These are phyloP conservation scores for Cichorium intybus DNA, from an alignment of 140 eudicot genomes.

Conservation along the genomic window DNA sequence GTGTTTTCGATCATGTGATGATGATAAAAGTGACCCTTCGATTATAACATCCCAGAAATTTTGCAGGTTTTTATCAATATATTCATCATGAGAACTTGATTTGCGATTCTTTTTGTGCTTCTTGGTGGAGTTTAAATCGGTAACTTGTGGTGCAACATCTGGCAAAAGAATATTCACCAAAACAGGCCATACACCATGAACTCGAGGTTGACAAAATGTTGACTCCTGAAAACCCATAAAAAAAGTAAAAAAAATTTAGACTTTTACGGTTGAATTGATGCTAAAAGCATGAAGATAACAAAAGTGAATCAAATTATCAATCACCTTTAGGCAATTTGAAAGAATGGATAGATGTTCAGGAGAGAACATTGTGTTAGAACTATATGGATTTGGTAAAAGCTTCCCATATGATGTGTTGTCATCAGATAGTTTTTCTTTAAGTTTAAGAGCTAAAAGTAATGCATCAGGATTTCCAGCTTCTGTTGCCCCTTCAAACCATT, in stretches of 20 bases:
- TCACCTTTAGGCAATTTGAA: conserved; percentile 82
- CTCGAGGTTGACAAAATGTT: conserved; percentile 94
- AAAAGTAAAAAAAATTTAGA: background rate
- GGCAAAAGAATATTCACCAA: conserved; percentile 62
- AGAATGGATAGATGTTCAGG: conserved; percentile 57
- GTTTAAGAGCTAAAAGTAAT: conserved; percentile 72
- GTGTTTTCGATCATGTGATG: conserved; percentile 98
- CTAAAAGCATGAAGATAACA: background rate
- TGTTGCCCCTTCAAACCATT: conserved; percentile 88
- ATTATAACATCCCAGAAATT: conserved; percentile 69
- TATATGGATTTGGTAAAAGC: conserved; percentile 74
- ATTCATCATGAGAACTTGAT: conserved; percentile 68
- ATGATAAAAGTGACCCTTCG: conserved; percentile 70
- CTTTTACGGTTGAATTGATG: background rate
- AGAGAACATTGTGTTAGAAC: conserved; percentile 51
- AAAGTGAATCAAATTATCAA: too few species aligned
- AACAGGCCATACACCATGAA: conserved; percentile 85
- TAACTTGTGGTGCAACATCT: conserved; percentile 45
- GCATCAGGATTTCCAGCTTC: conserved; percentile 94
- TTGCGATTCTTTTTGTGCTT: conserved; percentile 84
- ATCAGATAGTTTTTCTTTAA: conserved; percentile 53
- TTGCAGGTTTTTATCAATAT: conserved; percentile 55
- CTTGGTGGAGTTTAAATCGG: conserved; percentile 49
- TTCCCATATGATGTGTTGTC: conserved; percentile 59
- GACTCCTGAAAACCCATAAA: conserved; percentile 63